Conservation (phyloP, 2,329 filamentous ascomycete genomes). For the Amesomyces nigricolor region DNA sequence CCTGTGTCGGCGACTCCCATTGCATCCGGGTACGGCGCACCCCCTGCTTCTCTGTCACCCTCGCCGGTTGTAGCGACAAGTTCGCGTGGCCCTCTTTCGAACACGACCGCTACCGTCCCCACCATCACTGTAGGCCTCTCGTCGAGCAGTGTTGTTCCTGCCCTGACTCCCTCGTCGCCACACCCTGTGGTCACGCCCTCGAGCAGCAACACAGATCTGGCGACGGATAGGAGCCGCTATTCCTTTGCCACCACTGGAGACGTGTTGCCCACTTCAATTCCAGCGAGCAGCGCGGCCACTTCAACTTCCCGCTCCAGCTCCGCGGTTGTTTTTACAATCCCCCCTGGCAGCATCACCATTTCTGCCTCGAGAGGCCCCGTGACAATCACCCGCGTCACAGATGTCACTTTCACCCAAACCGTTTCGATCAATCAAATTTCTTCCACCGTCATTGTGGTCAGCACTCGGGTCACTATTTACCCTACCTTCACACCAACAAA, state of each 20-base stretch:
- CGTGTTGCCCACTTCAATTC: background rate
- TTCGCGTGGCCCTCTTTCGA: too few relatives aligned
- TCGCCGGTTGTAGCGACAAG: too few relatives aligned
- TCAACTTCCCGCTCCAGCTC: background rate
- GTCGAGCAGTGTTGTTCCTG: background rate
- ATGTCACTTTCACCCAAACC: conserved; percentile 17
- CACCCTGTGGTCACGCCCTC: background rate
- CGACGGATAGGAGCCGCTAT: background rate
- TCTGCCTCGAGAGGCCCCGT: too few relatives aligned
- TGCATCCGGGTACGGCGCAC: background rate
- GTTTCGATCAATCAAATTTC: conserved; percentile 16
- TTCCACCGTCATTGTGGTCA: conserved; percentile 17
- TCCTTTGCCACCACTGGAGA: background rate
- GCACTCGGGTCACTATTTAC: conserved; percentile 13
- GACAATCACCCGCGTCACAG: conserved; percentile 12
- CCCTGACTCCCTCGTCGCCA: background rate
- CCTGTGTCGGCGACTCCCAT: background rate
- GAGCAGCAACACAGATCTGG: background rate
- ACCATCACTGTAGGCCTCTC: background rate
- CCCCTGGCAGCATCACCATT: background rate
- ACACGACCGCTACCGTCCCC: too few relatives aligned
- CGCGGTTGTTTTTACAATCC: conserved; percentile 9
- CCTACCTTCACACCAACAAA: background rate
- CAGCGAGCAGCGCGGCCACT: too few relatives aligned
- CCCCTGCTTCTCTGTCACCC: too few relatives aligned